Evolutionary conservation across 768 basidiomycete species (phyloP), one percentile per base, ranked within the genome.

Genomic region (Leucocoprinus leucothites): DNA sequence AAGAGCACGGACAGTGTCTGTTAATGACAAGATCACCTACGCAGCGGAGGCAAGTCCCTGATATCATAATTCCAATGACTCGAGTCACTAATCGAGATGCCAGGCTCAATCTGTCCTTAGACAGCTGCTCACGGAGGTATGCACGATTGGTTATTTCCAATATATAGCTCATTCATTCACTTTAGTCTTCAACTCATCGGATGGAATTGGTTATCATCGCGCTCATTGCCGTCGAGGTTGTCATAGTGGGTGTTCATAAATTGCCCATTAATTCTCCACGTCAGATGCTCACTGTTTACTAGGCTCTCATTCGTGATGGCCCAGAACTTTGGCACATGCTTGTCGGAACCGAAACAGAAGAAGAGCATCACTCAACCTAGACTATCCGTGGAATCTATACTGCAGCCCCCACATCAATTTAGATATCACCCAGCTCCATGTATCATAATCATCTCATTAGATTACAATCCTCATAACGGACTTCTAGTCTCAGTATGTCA

Each of bases 141-240:
- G 58, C 35, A 4, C 3, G 14, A 3, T 22, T 7, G 18, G 50
- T 25, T 22, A 25, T 3, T 9, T 26, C 14, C 8, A 1, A 22
- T 53, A n/a, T 38, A 4, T 49, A 54, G 48, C 18, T 46, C 43
- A 25, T 50, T 28, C 5, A 9, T n/a, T 25, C 9, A 48, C 48
- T 46, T 47, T 58, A 96, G 91, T 91, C 92, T 2, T 91, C 90
- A 3, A 82, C 80, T 2, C 92, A 97, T 64, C 85, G 89, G 1
- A 94, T 98, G 89, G 96, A 98, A 71, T 75, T 96, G 3, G 89
- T 98, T 58, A 98, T 98, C 66, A 98, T 98, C 60, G 79, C 83
- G 1, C 86, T 98, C 47, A 97, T 98, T 64, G 91, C 94, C 0
- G 92, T 97, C 9, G 94, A 96, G 69, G 93, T 94, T n/a, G 76